Evolutionary conservation across 148 eudicot species (phyloP), one percentile per base, ranked within the genome.

Genomic region (Bassia scoparia): DNA sequence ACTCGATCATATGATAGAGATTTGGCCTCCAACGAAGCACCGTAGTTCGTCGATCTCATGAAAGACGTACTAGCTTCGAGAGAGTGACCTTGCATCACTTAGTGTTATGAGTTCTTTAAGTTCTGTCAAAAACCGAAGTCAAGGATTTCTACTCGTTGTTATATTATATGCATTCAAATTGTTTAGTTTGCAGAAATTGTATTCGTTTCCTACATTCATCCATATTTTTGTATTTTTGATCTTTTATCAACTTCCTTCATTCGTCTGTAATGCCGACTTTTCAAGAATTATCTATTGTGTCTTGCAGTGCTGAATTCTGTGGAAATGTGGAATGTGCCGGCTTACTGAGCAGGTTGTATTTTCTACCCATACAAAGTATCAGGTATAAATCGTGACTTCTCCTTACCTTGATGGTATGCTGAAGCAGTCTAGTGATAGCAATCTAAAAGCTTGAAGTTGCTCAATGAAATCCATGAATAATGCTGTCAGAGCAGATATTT

Each of bases 301-400:
- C 78, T 5, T 83, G 76, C 91, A 94, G 98, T 74, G 91, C 98
- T 61, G 90, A 94, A 66, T 94, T 70, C 83, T 94, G 97, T 74
- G 96, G 90, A 64, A 91, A 94, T 68, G 92, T 91, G 93, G 98
- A 94, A 89, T 94, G 77, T 86, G 97, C 83, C 86, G 97, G 81
- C 98, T 80, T 55, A 94, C 98, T 38, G 98, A 81, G 79, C 93
- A 89, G 59, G 97, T 89, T 74, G 93, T 91, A 53, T 94, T 94
- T 85, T 94, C 98, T 74, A 94, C 63, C 98, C 98, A 26, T 95
- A 95, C 77, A 89, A 86, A 73, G 84, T 89, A 33, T 89, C 98
- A 68, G 68, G 87, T 52, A 79, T 82, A 78, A 95, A 94, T 76
- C 96, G 74, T 62, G 82, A 94, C 97, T 76, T 81, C 97, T 77